Evolutionary conservation across 768 basidiomycete genomes (phyloP).

Genomic region (Suillus luteus): DNA sequence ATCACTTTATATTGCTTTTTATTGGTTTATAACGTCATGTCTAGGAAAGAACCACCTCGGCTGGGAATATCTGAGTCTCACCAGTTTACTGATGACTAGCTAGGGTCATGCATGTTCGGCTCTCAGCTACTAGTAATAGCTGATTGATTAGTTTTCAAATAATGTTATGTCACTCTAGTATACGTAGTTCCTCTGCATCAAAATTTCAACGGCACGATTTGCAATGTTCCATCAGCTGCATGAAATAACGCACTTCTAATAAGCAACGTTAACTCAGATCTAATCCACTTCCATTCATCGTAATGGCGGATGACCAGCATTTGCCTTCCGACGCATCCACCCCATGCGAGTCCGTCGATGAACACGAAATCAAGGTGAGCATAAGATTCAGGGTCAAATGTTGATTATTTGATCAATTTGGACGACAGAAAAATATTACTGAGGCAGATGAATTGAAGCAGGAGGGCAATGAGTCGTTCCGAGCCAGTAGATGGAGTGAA

Average conservation of each 20-base stretch:
- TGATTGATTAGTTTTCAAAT: too few relatives aligned
- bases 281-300: background rate
- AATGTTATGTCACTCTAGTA: too few relatives aligned
- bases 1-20: too few relatives aligned
- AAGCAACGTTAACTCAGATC: background rate
- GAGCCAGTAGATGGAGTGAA: conserved; percentile 61
- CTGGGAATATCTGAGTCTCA: too few relatives aligned
- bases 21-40: too few relatives aligned
- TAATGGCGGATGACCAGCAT: conserved; percentile 8
- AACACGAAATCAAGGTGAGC: conserved; percentile 2
- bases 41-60: too few relatives aligned
- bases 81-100: too few relatives aligned
- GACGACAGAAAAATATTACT: conserved; percentile 43
- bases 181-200: background rate
- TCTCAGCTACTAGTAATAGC: too few relatives aligned
- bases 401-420: conserved; percentile 10
- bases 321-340: conserved; percentile 2
- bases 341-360: background rate
- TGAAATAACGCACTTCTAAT: background rate
- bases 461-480: conserved; percentile 77
- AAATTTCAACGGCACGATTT: background rate
- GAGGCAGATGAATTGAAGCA: conserved; percentile 66
- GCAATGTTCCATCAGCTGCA: background rate
- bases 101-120: too few relatives aligned
- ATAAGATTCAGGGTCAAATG: background rate